A percentile compares a stretch with the other conserved stretches of the same genome.
These are phyloP conservation scores for Paecilomyces variotii DNA, from an alignment of 2,329 filamentous ascomycete species.

Conservation along the genomic window DNA sequence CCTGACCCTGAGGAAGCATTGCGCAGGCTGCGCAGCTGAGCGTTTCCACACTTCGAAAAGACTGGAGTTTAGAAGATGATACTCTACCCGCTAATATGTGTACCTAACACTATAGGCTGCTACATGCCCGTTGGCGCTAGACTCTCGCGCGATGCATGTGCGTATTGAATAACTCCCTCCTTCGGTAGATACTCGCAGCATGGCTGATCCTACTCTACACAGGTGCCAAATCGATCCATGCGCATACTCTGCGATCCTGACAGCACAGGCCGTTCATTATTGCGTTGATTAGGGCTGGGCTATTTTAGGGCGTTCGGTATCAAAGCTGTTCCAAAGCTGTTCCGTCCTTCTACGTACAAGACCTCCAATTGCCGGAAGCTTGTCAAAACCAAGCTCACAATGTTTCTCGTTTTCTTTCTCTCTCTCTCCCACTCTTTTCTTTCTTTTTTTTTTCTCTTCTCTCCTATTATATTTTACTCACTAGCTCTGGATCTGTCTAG, in stretches of 20 bases:
- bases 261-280: no score
- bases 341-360: no score
- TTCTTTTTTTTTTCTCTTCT: neutral
- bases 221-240: no score
- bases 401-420: neutral
- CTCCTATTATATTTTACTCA: neutral
- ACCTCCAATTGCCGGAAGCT: no score
- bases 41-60: neutral
- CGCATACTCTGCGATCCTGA: no score
- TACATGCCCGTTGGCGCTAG: neutral
- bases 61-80: neutral
- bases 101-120: neutral
- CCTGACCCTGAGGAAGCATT: neutral
- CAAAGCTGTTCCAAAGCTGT: no score
- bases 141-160: neutral
- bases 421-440: neutral
- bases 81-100: neutral
- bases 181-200: no score
- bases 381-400: no score
- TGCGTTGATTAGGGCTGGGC: no score
- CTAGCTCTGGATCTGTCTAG: neutral
- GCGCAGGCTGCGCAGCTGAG: neutral
- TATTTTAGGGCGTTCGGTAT: no score
- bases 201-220: no score
- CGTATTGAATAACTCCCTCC: neutral